Conservation (phyloP, 1,284 basidiomycete genomes). For the Papiliotrema laurentii region DNA sequence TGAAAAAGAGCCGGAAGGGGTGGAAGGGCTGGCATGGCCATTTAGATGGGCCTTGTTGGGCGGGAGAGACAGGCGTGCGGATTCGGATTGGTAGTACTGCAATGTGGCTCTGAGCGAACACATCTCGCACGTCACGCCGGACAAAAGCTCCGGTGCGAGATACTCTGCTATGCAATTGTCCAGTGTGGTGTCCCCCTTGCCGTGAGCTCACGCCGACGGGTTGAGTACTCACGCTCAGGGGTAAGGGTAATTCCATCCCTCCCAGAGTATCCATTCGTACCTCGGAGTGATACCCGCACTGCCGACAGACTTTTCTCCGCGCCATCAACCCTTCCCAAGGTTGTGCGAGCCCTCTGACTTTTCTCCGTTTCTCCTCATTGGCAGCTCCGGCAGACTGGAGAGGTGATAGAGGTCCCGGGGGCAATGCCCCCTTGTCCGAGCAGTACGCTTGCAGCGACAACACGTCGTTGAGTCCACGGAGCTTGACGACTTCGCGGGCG, state of each 20-base stretch:
- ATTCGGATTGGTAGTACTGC: constrained; percentile 37
- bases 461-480: constrained; percentile 29
- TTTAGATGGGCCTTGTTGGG: constrained; percentile 8
- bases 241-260: constrained; percentile 45
- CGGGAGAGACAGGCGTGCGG: constrained; percentile 29
- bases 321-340: constrained; percentile 49
- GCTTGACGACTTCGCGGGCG: constrained; percentile 29
- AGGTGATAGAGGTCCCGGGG: background rate
- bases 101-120: constrained; percentile 48
- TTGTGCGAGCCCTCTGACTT: constrained; percentile 30
- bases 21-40: background rate
- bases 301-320: constrained; percentile 38
- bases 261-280: constrained; percentile 44
- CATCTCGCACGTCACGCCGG: constrained; percentile 50
- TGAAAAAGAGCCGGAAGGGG: constrained; percentile 21
- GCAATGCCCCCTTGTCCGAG: constrained; percentile 1
- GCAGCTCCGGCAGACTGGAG: too few relatives aligned
- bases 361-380: constrained; percentile 15
- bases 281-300: constrained; percentile 41
- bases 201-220: constrained; percentile 16
- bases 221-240: constrained; percentile 9
- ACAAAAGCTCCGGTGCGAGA: constrained; percentile 49
- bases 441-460: constrained; percentile 25
- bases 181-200: constrained; percentile 45
- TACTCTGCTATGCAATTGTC: constrained; percentile 48